Evolutionary conservation across 75 land plant species (phyloP).

Genomic region (Picea sitchensis): DNA sequence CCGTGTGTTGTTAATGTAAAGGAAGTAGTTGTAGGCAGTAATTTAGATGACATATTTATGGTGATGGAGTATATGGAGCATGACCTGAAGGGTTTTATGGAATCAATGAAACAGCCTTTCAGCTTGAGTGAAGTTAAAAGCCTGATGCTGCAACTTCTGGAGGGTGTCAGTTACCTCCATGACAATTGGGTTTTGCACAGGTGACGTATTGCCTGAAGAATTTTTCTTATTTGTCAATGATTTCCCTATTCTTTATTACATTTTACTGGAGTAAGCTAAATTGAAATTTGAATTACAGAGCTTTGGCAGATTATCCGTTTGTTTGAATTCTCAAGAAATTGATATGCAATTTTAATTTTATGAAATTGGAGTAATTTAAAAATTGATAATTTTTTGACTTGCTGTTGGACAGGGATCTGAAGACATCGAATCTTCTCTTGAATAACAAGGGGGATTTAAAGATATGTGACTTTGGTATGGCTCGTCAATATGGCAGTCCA

Average conservation of each 20-base stretch:
- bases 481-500: constrained; percentile 42
- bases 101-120: constrained; percentile 36
- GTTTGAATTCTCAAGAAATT: no score
- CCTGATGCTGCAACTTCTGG: constrained; percentile 32
- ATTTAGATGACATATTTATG: constrained; percentile 31
- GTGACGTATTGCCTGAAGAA: background rate
- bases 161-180: constrained; percentile 32
- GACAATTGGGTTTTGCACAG: constrained; percentile 43
- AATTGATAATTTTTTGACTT: no score
- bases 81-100: constrained; percentile 31
- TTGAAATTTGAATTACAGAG: no score
- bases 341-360: no score
- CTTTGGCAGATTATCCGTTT: no score
- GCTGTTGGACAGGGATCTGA: constrained; percentile 22
- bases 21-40: constrained; percentile 29
- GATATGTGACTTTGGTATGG: constrained; percentile 37
- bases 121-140: constrained; percentile 31
- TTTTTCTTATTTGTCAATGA: no score
- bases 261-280: no score
- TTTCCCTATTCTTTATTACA: no score
- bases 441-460: constrained; percentile 32
- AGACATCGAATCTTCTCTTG: constrained; percentile 33
- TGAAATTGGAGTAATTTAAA: no score
- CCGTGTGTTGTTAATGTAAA: constrained; percentile 33
- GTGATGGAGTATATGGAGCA: constrained; percentile 50